phyloP scores from a whole-genome alignment of 1,284 basidiomycete genomes.

The Chalciporus sp. region DNA sequence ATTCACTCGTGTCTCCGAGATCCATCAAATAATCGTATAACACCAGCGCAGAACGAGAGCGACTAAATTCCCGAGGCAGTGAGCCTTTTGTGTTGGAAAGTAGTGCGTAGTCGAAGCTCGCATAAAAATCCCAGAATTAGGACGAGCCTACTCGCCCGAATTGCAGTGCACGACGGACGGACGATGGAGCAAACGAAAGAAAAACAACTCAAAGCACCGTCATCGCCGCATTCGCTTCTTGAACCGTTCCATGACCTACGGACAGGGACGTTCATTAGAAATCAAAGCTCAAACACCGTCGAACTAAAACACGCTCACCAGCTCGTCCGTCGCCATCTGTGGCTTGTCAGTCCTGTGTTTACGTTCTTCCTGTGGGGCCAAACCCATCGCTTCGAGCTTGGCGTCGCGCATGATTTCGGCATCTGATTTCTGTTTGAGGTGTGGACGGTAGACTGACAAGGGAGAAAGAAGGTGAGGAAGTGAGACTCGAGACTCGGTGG shows the following conservation, averaged over 20 bases:
- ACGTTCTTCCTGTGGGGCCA: slow-evolving; percentile 62
- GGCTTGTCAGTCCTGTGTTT: slow-evolving; percentile 55
- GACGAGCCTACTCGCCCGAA: background rate
- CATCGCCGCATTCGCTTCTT: slow-evolving; percentile 83
- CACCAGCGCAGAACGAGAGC: too few species aligned
- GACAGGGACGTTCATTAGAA: background rate
- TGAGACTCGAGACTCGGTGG: background rate
- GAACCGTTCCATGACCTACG: slow-evolving; percentile 83
- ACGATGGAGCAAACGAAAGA: background rate
- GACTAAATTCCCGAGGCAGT: background rate
- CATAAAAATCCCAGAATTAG: background rate
- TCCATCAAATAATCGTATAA: slow-evolving; percentile 39
- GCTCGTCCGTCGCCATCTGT: slow-evolving; percentile 89
- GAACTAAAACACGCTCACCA: slow-evolving; percentile 48
- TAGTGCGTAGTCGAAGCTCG: background rate
- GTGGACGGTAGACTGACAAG: slow-evolving; percentile 77
- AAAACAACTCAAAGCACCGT: background rate
- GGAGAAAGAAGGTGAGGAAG: background rate
- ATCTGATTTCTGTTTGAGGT: slow-evolving; percentile 79
- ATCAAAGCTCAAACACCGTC: slow-evolving; percentile 1
- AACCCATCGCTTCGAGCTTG: slow-evolving; percentile 78
- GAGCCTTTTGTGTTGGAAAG: background rate
- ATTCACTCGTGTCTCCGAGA: too few species aligned
- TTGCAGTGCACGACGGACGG: background rate
- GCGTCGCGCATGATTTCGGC: slow-evolving; percentile 85